A percentile compares a stretch with the other conserved stretches of the same genome.
phyloP scores from a whole-genome alignment of 176 grass and related monocot species.

The Oryza glumipatula region DNA sequence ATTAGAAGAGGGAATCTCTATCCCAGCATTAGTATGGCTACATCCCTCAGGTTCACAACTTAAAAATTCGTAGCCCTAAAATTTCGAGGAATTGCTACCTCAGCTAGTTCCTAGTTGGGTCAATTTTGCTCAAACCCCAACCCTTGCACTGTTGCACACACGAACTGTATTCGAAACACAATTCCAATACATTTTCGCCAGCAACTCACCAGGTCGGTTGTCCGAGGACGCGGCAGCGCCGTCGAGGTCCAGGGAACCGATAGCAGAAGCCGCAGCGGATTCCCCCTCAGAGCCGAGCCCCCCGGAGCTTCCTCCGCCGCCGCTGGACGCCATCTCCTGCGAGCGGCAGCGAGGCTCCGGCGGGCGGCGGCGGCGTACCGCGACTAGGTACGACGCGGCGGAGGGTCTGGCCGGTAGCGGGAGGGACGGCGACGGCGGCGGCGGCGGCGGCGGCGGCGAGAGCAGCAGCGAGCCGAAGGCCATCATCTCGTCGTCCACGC shows the following conservation, averaged over 20 bases:
- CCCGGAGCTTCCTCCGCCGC: not conserved
- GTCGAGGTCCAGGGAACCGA: slow-evolving; percentile 20
- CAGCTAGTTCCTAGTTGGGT: not conserved
- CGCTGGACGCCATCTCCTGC: slow-evolving; percentile 25
- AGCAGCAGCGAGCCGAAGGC: slow-evolving; percentile 46
- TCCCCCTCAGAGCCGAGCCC: slow-evolving; percentile 38
- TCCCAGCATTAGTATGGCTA: not conserved
- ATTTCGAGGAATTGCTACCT: not conserved
- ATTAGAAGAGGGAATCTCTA: not conserved
- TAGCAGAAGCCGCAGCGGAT: not conserved
- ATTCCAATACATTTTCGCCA: not conserved
- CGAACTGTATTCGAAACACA: slow-evolving; percentile 1
- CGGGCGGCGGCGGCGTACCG: not conserved
- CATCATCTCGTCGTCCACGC: slow-evolving; percentile 15
- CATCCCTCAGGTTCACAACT: not conserved
- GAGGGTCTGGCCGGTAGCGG: not conserved
- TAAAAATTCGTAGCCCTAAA: not conserved
- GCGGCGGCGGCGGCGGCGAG: slow-evolving; percentile 45
- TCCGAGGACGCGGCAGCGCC: slow-evolving; percentile 9
- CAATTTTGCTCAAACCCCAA: not conserved
- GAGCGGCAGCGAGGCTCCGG: slow-evolving; percentile 42
- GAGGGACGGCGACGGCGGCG: slow-evolving; percentile 24
- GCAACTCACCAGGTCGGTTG: not conserved
- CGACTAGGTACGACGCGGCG: not conserved
- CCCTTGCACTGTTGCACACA: not conserved